A percentile compares a stretch with the other conserved stretches of the same genome.
Conservation (phyloP, 177 flowering plant species). For the Vitis hybrid region DNA sequence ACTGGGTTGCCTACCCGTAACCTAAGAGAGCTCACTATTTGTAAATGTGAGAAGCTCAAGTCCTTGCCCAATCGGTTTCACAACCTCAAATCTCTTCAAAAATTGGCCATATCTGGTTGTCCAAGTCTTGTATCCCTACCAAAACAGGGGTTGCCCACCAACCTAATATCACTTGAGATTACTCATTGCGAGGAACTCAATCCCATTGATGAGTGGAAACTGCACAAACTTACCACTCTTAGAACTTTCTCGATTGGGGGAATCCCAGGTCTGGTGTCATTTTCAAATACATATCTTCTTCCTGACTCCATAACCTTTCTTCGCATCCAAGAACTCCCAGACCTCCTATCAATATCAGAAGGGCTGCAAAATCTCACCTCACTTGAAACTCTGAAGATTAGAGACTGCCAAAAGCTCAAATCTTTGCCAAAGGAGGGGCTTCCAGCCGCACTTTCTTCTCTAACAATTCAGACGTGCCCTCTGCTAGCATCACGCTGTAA, state of each 20-base stretch:
- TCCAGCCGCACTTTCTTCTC: conserved; percentile 10
- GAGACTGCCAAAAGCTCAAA: not conserved
- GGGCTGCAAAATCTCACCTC: not conserved
- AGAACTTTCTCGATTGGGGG: conserved; percentile 13
- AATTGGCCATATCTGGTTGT: not conserved
- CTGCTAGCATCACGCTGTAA: not conserved
- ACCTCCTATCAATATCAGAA: not conserved
- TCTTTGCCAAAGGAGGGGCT: conserved; percentile 17
- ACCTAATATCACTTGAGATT: conserved; percentile 7
- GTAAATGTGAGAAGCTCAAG: no score
- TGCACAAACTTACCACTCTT: conserved; percentile 16
- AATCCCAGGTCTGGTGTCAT: conserved; percentile 3
- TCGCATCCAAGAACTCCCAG: not conserved
- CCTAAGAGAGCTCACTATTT: no score
- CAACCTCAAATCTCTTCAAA: conserved; percentile 8
- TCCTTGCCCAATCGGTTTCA: not conserved
- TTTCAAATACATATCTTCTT: conserved; percentile 1
- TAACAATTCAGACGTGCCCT: conserved; percentile 6
- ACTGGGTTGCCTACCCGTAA: conserved; percentile 14
- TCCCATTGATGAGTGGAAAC: conserved; percentile 6
- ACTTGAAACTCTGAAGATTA: not conserved
- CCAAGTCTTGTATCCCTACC: no score
- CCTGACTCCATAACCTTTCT: not conserved
- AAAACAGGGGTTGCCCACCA: conserved; percentile 3
- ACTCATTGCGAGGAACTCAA: conserved; percentile 6